These are phyloP conservation scores for Aspergillus candidus DNA, from an alignment of 2,329 filamentous ascomycete species.

Conservation along the genomic window DNA sequence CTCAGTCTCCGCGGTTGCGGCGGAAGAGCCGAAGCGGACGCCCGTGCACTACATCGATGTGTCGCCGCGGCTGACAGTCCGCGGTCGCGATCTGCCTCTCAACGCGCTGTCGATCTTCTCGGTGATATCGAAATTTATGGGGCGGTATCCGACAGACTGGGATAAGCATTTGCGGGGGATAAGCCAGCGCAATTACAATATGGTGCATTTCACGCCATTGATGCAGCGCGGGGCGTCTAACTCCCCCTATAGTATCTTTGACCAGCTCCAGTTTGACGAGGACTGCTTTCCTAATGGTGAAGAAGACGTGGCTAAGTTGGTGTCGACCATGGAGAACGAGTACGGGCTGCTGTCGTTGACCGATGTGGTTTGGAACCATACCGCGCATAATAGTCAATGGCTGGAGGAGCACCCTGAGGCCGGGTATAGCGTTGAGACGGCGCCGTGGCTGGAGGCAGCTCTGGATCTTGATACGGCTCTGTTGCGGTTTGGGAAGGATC, in stretches of 20 bases:
- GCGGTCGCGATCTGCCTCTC: slow-evolving; percentile 68
- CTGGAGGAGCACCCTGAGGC: slow-evolving; percentile 89
- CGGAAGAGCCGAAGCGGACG: slow-evolving; percentile 59
- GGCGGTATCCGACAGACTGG: slow-evolving; percentile 84
- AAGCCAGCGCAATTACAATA: slow-evolving; percentile 89
- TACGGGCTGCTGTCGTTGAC: slow-evolving; percentile 82
- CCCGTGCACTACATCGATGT: slow-evolving; percentile 89
- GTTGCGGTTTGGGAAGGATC: slow-evolving; percentile 56
- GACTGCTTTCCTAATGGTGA: slow-evolving; percentile 78
- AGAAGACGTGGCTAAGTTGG: slow-evolving; percentile 68
- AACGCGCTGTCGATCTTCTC: slow-evolving; percentile 89
- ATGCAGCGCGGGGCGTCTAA: slow-evolving; percentile 85
- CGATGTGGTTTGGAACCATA: slow-evolving; percentile 97
- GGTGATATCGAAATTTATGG: slow-evolving; percentile 96
- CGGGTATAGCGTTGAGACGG: slow-evolving; percentile 88
- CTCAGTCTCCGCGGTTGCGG: slow-evolving; percentile 50
- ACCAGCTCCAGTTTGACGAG: slow-evolving; percentile 83
- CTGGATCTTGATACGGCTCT: slow-evolving; percentile 74
- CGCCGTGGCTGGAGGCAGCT: slow-evolving; percentile 62
- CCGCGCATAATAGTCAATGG: slow-evolving; percentile 92
- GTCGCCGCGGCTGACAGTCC: slow-evolving; percentile 69
- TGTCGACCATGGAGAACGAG: slow-evolving; percentile 74
- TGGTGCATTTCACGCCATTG: slow-evolving; percentile 96
- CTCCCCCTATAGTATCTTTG: slow-evolving; percentile 93
- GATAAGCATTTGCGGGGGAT: slow-evolving; percentile 83